These are phyloP conservation scores for Diutina sp. DNA, from an alignment of 1,139 yeast species.

Conservation along the genomic window DNA sequence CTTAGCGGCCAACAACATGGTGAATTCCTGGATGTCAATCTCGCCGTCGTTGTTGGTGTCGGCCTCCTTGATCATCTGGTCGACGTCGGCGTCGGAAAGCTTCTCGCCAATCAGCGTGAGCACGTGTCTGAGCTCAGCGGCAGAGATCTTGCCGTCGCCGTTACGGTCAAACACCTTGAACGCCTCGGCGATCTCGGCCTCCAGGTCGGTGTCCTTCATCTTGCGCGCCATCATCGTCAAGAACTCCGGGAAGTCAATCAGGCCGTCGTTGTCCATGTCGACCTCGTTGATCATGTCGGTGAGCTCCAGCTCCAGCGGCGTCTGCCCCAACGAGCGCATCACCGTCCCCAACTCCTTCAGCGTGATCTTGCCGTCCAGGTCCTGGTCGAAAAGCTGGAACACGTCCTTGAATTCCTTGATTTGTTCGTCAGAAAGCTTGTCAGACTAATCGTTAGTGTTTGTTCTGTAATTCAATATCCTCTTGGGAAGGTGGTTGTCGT, in stretches of 20 bases:
- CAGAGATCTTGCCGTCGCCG: slow-evolving; percentile 93
- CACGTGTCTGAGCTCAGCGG: slow-evolving; percentile 93
- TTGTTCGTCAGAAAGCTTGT: slow-evolving; percentile 88
- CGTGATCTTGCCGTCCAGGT: slow-evolving; percentile 91
- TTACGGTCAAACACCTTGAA: slow-evolving; percentile 90
- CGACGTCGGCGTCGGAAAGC: slow-evolving; percentile 90
- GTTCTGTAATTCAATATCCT: too few relatives aligned
- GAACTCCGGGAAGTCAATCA: slow-evolving; percentile 83
- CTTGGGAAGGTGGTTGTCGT: not conserved
- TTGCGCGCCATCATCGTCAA: slow-evolving; percentile 88
- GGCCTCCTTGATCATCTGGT: slow-evolving; percentile 93
- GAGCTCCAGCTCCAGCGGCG: slow-evolving; percentile 91
- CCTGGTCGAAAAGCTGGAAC: slow-evolving; percentile 89
- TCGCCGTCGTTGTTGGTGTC: slow-evolving; percentile 93
- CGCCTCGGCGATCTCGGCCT: slow-evolving; percentile 94
- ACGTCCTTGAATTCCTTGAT: slow-evolving; percentile 97
- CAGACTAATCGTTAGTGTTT: slow-evolving; percentile 35
- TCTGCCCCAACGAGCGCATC: slow-evolving; percentile 95
- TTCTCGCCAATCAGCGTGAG: slow-evolving; percentile 95
- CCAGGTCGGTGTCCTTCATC: slow-evolving; percentile 91
- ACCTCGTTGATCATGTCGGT: slow-evolving; percentile 96
- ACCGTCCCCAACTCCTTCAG: slow-evolving; percentile 95
- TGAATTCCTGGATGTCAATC: slow-evolving; percentile 91
- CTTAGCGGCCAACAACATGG: slow-evolving; percentile 53
- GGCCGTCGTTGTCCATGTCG: slow-evolving; percentile 89